Evolutionary conservation across 352 stramenopile species (phyloP), one percentile per base, ranked within the genome.

Genomic region (Phytophthora idaei): DNA sequence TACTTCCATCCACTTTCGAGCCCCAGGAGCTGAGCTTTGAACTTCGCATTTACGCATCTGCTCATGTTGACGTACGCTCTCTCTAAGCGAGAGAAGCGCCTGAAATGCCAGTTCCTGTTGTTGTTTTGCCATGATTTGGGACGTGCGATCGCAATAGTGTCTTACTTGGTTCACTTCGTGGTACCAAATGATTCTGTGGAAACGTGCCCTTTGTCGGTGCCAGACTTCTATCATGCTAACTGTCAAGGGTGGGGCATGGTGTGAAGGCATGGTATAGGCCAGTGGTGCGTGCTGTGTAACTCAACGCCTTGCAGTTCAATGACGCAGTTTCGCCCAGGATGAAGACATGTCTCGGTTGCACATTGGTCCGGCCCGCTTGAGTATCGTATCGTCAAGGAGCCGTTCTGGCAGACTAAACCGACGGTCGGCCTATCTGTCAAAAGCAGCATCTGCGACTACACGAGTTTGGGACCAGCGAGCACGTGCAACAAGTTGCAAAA

Each of bases 1-100:
- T 90, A 29, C 61, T 95, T n/a, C 81, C 83, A 17, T 94, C 87
- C 34, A 94, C 87, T 11, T 92, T 88, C 47, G 83, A 93, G 12
- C 85, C 87, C 2, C 72, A 80, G 14, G 79, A 89, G 44, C 54
- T 61, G 51, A 65, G 56, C 11, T 93, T 87, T 44, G 80, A 89
- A 54, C 69, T 94, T 55, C 77, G 75, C 2, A 51, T 92, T 21
- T 90, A 78, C 61, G 71, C 84, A 29, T 85, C 81, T 28, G 46
- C 59, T 36, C 64, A 65, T 17, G 61, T 90, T 46, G 58, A 79
- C 4, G 74, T 89, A 31, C 69, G 73, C 15, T 52, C 42, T 5
- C 52, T 85, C 15, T 85, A 70, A 57, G 31, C 17, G 36, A 21
- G 51, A 29, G 7, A 55, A 6, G 29, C 48, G 12, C 11, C 4